These are phyloP conservation scores for Rehmannia glutinosa DNA, from an alignment of 257 asterid genomes.

Conservation along the genomic window DNA sequence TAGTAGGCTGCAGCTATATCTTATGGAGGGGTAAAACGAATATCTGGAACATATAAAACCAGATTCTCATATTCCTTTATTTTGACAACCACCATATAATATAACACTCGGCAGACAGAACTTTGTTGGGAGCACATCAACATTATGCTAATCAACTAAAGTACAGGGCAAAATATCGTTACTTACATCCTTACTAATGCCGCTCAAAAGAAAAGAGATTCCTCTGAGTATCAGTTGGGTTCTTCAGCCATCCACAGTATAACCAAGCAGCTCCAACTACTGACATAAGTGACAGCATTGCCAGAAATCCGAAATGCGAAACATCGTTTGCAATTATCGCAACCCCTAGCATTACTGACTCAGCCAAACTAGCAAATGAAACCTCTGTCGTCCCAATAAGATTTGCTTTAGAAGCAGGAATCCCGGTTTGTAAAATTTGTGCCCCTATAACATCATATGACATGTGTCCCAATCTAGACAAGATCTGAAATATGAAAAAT, in stretches of 20 bases:
- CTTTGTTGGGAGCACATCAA: neutral
- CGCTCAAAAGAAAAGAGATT: conserved; percentile 63
- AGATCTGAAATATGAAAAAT: conserved; percentile 45
- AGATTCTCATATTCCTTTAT: neutral
- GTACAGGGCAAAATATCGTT: neutral
- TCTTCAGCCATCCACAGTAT: conserved; percentile 79
- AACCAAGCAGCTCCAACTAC: conserved; percentile 82
- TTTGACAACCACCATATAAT: neutral
- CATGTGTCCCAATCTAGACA: conserved; percentile 94
- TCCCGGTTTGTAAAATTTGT: conserved; percentile 92
- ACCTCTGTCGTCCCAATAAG: conserved; percentile 93
- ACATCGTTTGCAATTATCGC: conserved; percentile 79
- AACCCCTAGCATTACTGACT: conserved; percentile 80
- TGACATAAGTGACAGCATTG: conserved; percentile 66
- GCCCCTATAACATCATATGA: conserved; percentile 87
- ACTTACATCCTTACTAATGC: conserved; percentile 47
- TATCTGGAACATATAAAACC: neutral
- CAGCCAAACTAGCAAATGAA: conserved; percentile 91
- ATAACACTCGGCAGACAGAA: neutral
- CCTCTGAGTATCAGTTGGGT: conserved; percentile 71
- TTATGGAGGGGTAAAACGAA: neutral
- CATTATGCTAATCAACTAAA: neutral
- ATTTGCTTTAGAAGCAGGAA: conserved; percentile 91
- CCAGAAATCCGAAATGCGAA: conserved; percentile 78
- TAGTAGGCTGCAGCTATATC: conserved; percentile 1